Base-by-base conservation (phyloP, 2,329 filamentous ascomycete species). In the Xylaria digitata region DNA sequence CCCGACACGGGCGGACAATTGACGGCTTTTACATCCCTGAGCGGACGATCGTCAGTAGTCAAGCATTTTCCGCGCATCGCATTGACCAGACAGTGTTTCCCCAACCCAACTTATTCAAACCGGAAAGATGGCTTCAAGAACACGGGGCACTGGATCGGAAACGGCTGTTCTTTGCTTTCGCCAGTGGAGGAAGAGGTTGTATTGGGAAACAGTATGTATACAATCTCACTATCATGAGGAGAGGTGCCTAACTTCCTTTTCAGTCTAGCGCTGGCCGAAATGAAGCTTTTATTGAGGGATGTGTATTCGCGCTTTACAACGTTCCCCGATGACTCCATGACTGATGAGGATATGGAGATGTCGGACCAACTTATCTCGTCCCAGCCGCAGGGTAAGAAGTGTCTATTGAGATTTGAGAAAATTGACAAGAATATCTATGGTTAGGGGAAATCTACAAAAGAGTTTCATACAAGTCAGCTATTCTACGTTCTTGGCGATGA, bases 61-160 rank as follows among this genome's bases (percentile, higher is more conserved):
- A 90, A 76, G 84, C 88, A 0, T 87, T 84, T 73, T 89, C 87
- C 11, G 81, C 89, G 40, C 86, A 90, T 69, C 83, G 85, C 21
- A 80, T 88, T 63, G 85, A 90, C 70, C 76, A 80, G 11, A 84
- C 89, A 63, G 90, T 93, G 1, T 98, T 96, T 76, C 89, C 90
- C 0, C 86, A 94, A 49, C 91, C 94, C 0, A 91, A 97, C 67
- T 80, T 78, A 6, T 97, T 94, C 75, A 84, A 90, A 57, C 94
- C 94, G 0, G 92, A 95, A 63, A 86, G 95, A 71, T 97, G 94
- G 94, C 86, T 97, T 70, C 88, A 85, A 17, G 84, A 86, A 8
- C 85, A 90, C 52, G 93, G 92, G 1, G 92, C 95, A 72, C 85
- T 90, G 66, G 91, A 95, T 73, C 83, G 87, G 64, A 86, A 86